Evolutionary conservation across 2,329 filamentous ascomycete genomes (phyloP).

Genomic region (Monilinia aucupariae): DNA sequence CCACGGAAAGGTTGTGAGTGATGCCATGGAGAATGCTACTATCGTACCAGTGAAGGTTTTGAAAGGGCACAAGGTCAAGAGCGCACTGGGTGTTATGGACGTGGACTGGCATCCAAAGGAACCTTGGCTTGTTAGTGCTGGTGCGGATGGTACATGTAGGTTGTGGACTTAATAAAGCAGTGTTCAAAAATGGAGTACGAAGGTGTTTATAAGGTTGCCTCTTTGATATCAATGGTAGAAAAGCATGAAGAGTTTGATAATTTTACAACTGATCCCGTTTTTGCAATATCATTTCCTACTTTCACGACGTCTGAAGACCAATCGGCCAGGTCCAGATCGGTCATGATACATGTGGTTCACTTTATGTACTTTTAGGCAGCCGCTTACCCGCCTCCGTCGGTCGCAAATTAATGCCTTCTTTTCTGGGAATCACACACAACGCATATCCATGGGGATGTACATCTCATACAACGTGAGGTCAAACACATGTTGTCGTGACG

Average conservation of each 20-base stretch:
- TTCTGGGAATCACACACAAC: not conserved
- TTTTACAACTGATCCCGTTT: not conserved
- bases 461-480: not conserved
- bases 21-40: slow-evolving; percentile 91
- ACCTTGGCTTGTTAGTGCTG: slow-evolving; percentile 90
- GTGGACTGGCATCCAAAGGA: slow-evolving; percentile 93
- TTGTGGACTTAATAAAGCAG: slow-evolving; percentile 66
- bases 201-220: slow-evolving; percentile 12
- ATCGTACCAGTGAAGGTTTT: slow-evolving; percentile 96
- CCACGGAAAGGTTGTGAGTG: slow-evolving; percentile 90
- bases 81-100: slow-evolving; percentile 83
- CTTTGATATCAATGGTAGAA: slow-evolving; percentile 16
- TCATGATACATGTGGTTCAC: not conserved
- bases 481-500: not conserved
- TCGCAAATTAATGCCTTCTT: not conserved
- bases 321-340: not conserved
- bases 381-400: no score
- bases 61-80: slow-evolving; percentile 80
- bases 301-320: not conserved
- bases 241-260: slow-evolving; percentile 14
- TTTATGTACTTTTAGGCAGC: not conserved
- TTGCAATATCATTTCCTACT: not conserved
- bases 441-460: not conserved
- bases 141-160: slow-evolving; percentile 86
- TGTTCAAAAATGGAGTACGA: slow-evolving; percentile 13